These are phyloP conservation scores for Apostasia ramifera DNA, from an alignment of 106 monocot species.

Conservation along the genomic window DNA sequence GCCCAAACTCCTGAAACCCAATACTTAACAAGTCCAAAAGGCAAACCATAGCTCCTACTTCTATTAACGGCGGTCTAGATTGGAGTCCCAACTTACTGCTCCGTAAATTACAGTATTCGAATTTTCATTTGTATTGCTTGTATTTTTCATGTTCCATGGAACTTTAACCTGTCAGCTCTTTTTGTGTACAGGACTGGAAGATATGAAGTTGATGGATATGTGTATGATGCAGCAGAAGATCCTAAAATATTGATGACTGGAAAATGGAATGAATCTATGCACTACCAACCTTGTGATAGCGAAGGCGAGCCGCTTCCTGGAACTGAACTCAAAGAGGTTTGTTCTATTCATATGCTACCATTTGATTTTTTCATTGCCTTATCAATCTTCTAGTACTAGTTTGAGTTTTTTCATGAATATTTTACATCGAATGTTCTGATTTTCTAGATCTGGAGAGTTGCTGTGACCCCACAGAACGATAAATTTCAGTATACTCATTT, in stretches of 20 bases:
- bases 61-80: no score
- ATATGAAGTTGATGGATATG: slow-evolving; percentile 96
- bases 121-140: no score
- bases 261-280: slow-evolving; percentile 91
- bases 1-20: no score
- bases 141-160: not conserved
- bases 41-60: no score
- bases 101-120: not conserved
- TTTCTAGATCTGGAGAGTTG: slow-evolving; percentile 79
- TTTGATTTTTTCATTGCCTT: not conserved
- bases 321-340: slow-evolving; percentile 85
- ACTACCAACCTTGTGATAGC: slow-evolving; percentile 84
- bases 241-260: slow-evolving; percentile 91
- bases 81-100: no score
- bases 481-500: slow-evolving; percentile 90
- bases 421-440: not conserved
- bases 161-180: not conserved
- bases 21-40: no score
- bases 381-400: not conserved
- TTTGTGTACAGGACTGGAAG: slow-evolving; percentile 51
- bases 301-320: slow-evolving; percentile 94
- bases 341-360: not conserved
- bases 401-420: not conserved
- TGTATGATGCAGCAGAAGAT: slow-evolving; percentile 82
- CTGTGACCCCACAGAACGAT: slow-evolving; percentile 61